These are phyloP conservation scores for Phytophthora cactorum DNA, from an alignment of 352 stramenopile species.

Conservation along the genomic window DNA sequence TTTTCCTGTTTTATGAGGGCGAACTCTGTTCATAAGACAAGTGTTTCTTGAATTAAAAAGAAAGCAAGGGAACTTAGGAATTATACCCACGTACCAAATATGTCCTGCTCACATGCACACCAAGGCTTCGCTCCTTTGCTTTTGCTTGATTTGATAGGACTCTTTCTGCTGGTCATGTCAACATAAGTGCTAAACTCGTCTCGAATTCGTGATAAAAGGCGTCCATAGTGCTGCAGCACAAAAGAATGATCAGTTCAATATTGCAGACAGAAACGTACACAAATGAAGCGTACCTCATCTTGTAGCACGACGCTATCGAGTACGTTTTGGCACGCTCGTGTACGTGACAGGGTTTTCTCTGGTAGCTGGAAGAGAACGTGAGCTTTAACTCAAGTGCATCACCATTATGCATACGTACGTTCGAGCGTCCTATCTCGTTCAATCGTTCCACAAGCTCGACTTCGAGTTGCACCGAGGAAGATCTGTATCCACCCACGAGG, in stretches of 20 bases:
- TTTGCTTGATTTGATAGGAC: constrained; percentile 16
- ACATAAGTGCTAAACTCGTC: constrained; percentile 69
- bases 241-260: not conserved
- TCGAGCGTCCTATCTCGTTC: constrained; percentile 72
- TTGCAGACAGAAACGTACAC: not conserved
- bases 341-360: constrained; percentile 58
- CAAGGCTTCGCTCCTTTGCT: constrained; percentile 13
- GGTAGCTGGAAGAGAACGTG: constrained; percentile 39
- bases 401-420: constrained; percentile 32
- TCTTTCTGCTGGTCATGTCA: constrained; percentile 34
- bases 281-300: constrained; percentile 52
- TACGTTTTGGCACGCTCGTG: constrained; percentile 54
- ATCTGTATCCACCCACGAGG: constrained; percentile 53
- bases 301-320: constrained; percentile 63
- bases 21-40: constrained; percentile 38
- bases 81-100: constrained; percentile 20
- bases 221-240: constrained; percentile 50
- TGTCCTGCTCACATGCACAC: constrained; percentile 33
- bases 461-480: constrained; percentile 58
- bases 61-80: not conserved
- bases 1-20: constrained; percentile 64
- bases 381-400: constrained; percentile 4
- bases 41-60: not conserved
- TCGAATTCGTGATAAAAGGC: constrained; percentile 59
- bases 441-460: constrained; percentile 67